Percentiles rank a stretch among this genome's conserved stretches.
Conservation (phyloP, 306 rosid genomes). For the Astragalus membranaceus region DNA sequence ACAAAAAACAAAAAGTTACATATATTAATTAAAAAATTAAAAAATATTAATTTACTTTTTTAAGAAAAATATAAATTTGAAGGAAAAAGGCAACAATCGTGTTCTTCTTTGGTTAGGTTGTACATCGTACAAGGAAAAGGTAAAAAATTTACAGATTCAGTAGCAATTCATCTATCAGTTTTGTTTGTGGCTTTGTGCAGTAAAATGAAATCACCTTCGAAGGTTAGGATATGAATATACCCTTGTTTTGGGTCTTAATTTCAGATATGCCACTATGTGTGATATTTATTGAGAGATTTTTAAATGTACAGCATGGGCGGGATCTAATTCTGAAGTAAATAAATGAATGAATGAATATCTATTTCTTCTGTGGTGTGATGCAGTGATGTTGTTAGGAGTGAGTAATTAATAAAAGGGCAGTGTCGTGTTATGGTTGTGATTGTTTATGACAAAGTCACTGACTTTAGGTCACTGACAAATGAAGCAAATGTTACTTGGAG, state of each 20-base stretch:
- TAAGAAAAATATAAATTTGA: not conserved
- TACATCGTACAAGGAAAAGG: not conserved
- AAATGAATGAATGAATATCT: not conserved
- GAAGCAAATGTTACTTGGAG: constrained; percentile 28
- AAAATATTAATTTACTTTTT: not conserved
- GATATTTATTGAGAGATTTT: not conserved
- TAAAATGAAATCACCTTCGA: constrained; percentile 21
- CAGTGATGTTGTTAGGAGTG: constrained; percentile 12
- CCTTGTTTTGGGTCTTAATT: constrained; percentile 5
- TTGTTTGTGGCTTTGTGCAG: constrained; percentile 8
- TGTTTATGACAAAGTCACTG: constrained; percentile 24
- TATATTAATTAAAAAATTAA: not conserved
- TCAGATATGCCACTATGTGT: not conserved
- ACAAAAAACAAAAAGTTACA: not conserved
- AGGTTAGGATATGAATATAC: not conserved
- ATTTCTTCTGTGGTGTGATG: not conserved
- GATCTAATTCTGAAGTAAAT: not conserved
- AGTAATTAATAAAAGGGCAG: constrained; percentile 23
- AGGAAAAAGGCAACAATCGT: not conserved
- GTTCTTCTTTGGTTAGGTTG: not conserved
- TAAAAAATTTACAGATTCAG: constrained; percentile 7
- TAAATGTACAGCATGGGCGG: constrained; percentile 17
- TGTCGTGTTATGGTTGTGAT: constrained; percentile 23
- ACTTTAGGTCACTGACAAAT: constrained; percentile 28
- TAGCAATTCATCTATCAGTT: constrained; percentile 8